phyloP scores from a whole-genome alignment of 2,329 filamentous ascomycete genomes.

The Emmonsiellopsis sp. region DNA sequence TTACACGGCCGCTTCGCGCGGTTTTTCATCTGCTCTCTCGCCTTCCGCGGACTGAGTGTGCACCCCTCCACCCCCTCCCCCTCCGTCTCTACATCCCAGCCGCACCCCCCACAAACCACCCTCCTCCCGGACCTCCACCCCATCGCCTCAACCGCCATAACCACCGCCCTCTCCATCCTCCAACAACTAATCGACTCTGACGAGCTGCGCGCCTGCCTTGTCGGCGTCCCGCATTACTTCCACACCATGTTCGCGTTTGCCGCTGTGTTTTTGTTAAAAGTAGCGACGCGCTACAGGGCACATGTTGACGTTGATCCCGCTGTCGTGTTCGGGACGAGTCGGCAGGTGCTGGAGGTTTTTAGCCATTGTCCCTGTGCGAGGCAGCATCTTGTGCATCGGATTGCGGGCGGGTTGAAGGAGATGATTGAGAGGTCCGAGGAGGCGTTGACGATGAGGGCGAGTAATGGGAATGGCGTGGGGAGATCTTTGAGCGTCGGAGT shows the following conservation, averaged over 20 bases:
- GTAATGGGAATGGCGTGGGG: background rate
- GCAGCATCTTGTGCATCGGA: constrained; percentile 24
- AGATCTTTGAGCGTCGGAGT: too few relatives aligned
- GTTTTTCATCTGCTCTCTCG: constrained; percentile 40
- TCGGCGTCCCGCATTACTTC: constrained; percentile 35
- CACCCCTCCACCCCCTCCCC: constrained; percentile 12
- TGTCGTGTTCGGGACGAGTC: constrained; percentile 18
- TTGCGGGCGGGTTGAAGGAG: constrained; percentile 23
- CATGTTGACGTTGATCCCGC: constrained; percentile 25
- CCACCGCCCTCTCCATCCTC: constrained; percentile 29
- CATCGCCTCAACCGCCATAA: constrained; percentile 15
- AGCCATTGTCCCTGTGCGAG: constrained; percentile 19
- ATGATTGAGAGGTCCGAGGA: constrained; percentile 15
- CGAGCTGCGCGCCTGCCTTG: constrained; percentile 27
- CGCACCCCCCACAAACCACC: constrained; percentile 10
- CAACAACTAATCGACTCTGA: constrained; percentile 29
- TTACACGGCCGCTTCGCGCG: constrained; percentile 42
- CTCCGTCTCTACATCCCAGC: background rate
- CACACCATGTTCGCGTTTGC: constrained; percentile 37
- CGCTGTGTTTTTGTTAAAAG: constrained; percentile 32
- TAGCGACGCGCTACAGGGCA: constrained; percentile 27
- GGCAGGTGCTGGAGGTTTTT: constrained; percentile 21
- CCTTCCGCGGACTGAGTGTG: constrained; percentile 35
- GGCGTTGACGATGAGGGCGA: background rate
- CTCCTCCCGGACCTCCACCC: constrained; percentile 9